Evolutionary conservation across 352 stramenopile genomes (phyloP).

Genomic region (Pythium monospermum): DNA sequence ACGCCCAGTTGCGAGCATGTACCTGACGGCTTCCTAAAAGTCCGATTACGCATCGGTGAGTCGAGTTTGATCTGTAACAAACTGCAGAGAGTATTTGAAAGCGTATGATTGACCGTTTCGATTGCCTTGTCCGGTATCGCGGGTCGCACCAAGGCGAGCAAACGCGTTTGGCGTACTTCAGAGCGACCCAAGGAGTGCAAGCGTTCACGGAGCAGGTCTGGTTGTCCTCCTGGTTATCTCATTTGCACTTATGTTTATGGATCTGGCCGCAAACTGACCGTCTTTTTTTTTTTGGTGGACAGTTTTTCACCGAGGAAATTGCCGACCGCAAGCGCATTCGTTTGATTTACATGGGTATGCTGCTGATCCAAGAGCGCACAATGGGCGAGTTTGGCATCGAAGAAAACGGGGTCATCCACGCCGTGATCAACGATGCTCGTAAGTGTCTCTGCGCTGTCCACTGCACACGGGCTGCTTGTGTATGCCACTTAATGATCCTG

Average conservation of each 20-base stretch:
- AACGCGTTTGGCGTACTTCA: constrained; percentile 53
- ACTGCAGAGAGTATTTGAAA: background rate
- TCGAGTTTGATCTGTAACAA: background rate
- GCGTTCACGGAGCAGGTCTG: constrained; percentile 49
- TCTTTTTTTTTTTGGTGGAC: background rate
- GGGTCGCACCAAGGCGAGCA: constrained; percentile 29
- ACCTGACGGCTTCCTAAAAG: constrained; percentile 39
- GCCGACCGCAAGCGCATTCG: constrained; percentile 54
- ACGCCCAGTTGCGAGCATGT: constrained; percentile 11
- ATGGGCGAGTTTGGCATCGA: constrained; percentile 82
- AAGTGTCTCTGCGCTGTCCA: constrained; percentile 19
- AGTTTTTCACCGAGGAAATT: constrained; percentile 66
- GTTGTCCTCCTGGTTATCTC: background rate
- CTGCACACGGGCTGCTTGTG: too few relatives aligned
- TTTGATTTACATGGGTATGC: constrained; percentile 81
- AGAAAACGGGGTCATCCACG: constrained; percentile 69
- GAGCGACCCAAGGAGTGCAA: constrained; percentile 56
- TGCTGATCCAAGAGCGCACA: constrained; percentile 47
- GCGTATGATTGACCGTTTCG: constrained; percentile 1
- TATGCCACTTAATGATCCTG: constrained; percentile 2
- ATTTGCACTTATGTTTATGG: too few relatives aligned
- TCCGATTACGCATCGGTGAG: constrained; percentile 52
- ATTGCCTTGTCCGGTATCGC: background rate
- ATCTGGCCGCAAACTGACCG: too few relatives aligned
- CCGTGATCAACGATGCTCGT: constrained; percentile 67